A percentile compares a stretch with the other conserved stretches of the same genome.
Evolutionary conservation across 305 asterid species (phyloP).

Genomic region (Striga hermonthica): DNA sequence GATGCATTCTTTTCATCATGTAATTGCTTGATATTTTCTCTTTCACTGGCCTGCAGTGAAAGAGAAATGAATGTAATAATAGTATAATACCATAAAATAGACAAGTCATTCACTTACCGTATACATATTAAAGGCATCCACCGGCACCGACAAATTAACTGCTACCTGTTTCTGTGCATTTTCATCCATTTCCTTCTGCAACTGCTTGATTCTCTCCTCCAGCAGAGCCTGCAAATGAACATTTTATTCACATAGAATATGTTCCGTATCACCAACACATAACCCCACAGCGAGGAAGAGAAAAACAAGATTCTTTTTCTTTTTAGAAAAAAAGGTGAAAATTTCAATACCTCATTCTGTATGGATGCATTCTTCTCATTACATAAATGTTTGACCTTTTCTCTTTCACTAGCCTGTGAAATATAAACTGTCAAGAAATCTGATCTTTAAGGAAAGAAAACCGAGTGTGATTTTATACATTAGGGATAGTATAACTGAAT

Average conservation of each 20-base stretch:
- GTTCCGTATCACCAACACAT: background rate
- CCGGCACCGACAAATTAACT: background rate
- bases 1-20: slow-evolving; percentile 33
- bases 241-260: slow-evolving; percentile 10
- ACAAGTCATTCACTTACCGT: slow-evolving; percentile 9
- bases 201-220: slow-evolving; percentile 39
- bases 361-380: slow-evolving; percentile 34
- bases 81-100: slow-evolving; percentile 16
- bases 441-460: slow-evolving; percentile 17
- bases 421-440: background rate
- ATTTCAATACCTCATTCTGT: slow-evolving; percentile 37
- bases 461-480: background rate
- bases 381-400: slow-evolving; percentile 28
- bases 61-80: background rate
- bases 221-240: slow-evolving; percentile 32
- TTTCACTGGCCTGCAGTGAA: slow-evolving; percentile 35
- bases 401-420: slow-evolving; percentile 37
- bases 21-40: slow-evolving; percentile 30
- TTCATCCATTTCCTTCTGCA: slow-evolving; percentile 39
- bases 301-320: background rate
- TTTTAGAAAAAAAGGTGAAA: background rate
- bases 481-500: background rate
- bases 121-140: slow-evolving; percentile 16
- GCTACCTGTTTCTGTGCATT: slow-evolving; percentile 34
- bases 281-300: background rate